Conservation (phyloP, 805 yeast species). For the Candida tibetensis region DNA sequence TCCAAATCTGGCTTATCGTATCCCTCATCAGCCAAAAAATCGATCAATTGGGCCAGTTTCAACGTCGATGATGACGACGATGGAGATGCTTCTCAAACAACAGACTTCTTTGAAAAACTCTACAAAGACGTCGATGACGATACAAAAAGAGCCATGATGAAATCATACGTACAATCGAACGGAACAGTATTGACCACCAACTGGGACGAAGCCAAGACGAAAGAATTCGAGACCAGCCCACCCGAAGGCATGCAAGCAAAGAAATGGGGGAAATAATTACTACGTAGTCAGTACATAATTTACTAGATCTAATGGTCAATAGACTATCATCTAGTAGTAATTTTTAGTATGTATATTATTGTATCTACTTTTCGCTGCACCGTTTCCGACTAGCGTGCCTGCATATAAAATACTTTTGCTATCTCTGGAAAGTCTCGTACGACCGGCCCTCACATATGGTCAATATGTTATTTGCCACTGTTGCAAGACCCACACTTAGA, state of each 20-base stretch:
- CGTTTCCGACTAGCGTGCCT: too few relatives aligned
- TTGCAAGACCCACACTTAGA: neutral
- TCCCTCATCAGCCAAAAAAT: slow-evolving; percentile 63
- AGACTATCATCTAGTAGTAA: too few relatives aligned
- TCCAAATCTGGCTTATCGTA: slow-evolving; percentile 31
- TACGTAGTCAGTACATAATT: too few relatives aligned
- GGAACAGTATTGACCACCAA: slow-evolving; percentile 93
- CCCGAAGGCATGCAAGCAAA: slow-evolving; percentile 72
- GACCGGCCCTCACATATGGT: too few relatives aligned
- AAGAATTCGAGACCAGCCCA: slow-evolving; percentile 62
- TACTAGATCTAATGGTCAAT: too few relatives aligned
- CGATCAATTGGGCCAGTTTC: slow-evolving; percentile 65
- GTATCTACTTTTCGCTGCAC: too few relatives aligned
- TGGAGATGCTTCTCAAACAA: slow-evolving; percentile 48
- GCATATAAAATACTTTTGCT: too few relatives aligned
- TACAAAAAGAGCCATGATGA: slow-evolving; percentile 92
- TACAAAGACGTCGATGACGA: slow-evolving; percentile 84
- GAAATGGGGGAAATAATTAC: slow-evolving; percentile 35
- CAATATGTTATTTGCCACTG: neutral
- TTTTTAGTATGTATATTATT: too few relatives aligned
- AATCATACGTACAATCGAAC: slow-evolving; percentile 86
- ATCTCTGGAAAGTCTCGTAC: too few relatives aligned
- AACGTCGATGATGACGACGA: slow-evolving; percentile 46
- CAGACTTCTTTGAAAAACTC: slow-evolving; percentile 70
- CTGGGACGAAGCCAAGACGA: slow-evolving; percentile 81